phyloP scores from a whole-genome alignment of 148 eudicot species.

The Oxyria digyna region DNA sequence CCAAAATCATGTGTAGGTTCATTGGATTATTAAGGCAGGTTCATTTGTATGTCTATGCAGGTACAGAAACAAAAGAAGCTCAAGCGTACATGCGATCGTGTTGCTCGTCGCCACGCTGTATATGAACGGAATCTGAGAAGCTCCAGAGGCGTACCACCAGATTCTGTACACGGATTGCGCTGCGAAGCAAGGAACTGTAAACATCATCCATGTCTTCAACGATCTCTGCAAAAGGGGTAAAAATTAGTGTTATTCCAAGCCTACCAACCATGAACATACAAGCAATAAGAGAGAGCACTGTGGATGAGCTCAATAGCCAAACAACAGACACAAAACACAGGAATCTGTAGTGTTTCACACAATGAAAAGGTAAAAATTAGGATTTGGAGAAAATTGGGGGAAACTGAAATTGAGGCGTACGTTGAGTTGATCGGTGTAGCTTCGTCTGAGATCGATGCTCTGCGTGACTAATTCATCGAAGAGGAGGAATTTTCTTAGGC shows the following conservation, averaged over 20 bases:
- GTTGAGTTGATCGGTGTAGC: conserved; percentile 53
- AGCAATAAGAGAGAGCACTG: too few relatives aligned
- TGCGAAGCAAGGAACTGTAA: conserved; percentile 62
- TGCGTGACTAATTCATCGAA: conserved; percentile 58
- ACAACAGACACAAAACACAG: too few relatives aligned
- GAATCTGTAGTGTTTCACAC: too few relatives aligned
- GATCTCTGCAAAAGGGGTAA: conserved; percentile 42
- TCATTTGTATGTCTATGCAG: too few relatives aligned
- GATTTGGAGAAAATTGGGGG: background rate
- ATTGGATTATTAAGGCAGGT: too few relatives aligned
- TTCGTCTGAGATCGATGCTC: conserved; percentile 44
- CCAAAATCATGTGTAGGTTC: too few relatives aligned
- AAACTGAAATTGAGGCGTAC: conserved; percentile 22
- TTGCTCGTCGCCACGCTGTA: conserved; percentile 38
- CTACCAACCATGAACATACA: too few relatives aligned
- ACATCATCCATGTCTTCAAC: conserved; percentile 43
- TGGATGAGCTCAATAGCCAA: too few relatives aligned
- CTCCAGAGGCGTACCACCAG: conserved; percentile 88
- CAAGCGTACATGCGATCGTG: conserved; percentile 39
- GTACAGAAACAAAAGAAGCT: conserved; percentile 71
- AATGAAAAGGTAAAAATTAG: too few relatives aligned
- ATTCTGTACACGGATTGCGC: conserved; percentile 58
- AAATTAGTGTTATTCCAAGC: too few relatives aligned
- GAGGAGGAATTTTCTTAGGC: conserved; percentile 56
- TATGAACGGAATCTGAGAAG: conserved; percentile 43